Evolutionary conservation across 2,329 filamentous ascomycete species (phyloP).

Genomic region (Aspergillus sp.): DNA sequence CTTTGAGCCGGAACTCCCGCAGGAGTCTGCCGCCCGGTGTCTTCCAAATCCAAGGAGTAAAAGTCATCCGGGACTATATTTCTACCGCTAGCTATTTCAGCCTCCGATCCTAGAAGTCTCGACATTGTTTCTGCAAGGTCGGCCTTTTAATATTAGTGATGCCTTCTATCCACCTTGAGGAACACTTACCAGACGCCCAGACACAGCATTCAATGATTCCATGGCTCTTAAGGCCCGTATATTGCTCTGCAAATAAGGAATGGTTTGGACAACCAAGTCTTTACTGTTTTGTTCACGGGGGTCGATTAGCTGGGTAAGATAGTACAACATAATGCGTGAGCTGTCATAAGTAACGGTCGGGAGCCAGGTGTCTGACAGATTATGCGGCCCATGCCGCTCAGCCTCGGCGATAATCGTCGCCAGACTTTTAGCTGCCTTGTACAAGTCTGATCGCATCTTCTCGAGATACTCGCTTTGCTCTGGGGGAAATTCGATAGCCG

Average conservation of each 20-base stretch:
- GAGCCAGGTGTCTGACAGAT: constrained; percentile 8
- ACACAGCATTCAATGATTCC: constrained; percentile 3
- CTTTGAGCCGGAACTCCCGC: constrained; percentile 7
- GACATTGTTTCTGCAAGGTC: constrained; percentile 8
- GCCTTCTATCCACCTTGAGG: background rate
- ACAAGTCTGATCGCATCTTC: constrained; percentile 3
- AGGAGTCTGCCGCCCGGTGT: constrained; percentile 1
- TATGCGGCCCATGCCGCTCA: constrained; percentile 1
- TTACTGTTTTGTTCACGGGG: constrained; percentile 7
- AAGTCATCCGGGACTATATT: constrained; percentile 8
- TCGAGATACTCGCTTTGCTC: constrained; percentile 6
- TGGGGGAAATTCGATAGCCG: constrained; percentile 5
- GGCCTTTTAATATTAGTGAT: background rate
- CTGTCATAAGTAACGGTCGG: constrained; percentile 10
- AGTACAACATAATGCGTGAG: constrained; percentile 11
- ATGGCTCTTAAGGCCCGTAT: constrained; percentile 5
- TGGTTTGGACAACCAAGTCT: constrained; percentile 3
- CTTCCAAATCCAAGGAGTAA: constrained; percentile 5
- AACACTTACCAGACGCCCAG: constrained; percentile 1
- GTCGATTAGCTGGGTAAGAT: constrained; percentile 10
- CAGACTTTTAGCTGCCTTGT: constrained; percentile 1
- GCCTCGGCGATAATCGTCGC: constrained; percentile 5
- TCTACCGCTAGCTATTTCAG: constrained; percentile 1
- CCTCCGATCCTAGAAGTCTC: constrained; percentile 2
- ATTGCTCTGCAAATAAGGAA: constrained; percentile 8